These are phyloP conservation scores for Hypomyces rosellus DNA, from an alignment of 2,329 filamentous ascomycete genomes.

Conservation along the genomic window DNA sequence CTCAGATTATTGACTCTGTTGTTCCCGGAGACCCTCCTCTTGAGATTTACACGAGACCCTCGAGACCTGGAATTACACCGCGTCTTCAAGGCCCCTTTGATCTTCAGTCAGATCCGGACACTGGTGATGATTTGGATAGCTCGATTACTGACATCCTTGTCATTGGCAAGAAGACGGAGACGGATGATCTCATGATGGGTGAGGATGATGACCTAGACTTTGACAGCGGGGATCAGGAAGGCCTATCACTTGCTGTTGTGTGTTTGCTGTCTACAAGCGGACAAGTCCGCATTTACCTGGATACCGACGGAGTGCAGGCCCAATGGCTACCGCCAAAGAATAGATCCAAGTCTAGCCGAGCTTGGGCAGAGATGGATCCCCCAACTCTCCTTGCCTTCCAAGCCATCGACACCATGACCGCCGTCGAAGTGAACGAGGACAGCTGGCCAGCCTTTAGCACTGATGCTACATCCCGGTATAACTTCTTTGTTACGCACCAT, in stretches of 20 bases:
- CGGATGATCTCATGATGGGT: constrained; percentile 55
- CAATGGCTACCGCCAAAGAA: constrained; percentile 57
- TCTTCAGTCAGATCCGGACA: constrained; percentile 47
- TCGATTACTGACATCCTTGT: constrained; percentile 56
- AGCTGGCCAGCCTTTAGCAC: constrained; percentile 58
- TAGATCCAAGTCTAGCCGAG: constrained; percentile 40
- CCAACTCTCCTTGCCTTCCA: constrained; percentile 55
- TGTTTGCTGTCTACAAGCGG: constrained; percentile 57
- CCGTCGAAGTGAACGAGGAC: constrained; percentile 47
- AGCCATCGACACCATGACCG: constrained; percentile 53
- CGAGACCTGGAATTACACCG: constrained; percentile 51
- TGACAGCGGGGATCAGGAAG: constrained; percentile 51
- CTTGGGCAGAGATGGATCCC: constrained; percentile 31
- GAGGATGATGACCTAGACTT: constrained; percentile 57
- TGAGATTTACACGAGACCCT: constrained; percentile 53
- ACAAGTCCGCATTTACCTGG: constrained; percentile 55
- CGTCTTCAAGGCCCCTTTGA: constrained; percentile 58
- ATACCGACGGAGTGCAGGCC: constrained; percentile 57
- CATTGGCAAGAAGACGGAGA: constrained; percentile 56
- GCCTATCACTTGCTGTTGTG: constrained; percentile 53
- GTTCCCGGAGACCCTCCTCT: constrained; percentile 40
- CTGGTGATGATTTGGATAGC: constrained; percentile 51
- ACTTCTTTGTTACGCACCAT: constrained; percentile 56
- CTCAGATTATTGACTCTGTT: constrained; percentile 43
- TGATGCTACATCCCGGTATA: constrained; percentile 56